A percentile compares a stretch with the other conserved stretches of the same genome.
These are phyloP conservation scores for Vitis hybrid DNA, from an alignment of 177 flowering plant genomes.

Conservation along the genomic window DNA sequence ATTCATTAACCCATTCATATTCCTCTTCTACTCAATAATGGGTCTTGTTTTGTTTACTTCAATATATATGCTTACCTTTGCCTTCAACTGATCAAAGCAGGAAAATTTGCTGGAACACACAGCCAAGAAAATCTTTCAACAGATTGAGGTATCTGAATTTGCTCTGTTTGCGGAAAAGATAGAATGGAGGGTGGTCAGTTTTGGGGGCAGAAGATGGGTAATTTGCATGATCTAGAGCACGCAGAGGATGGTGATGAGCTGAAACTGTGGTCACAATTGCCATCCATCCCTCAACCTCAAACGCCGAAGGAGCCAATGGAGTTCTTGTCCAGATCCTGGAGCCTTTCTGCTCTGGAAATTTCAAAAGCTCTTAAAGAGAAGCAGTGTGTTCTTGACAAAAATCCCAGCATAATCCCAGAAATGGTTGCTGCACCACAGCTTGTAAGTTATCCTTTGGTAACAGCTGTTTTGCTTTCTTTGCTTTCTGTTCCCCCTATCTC, in stretches of 20 bases:
- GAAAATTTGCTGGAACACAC: neutral
- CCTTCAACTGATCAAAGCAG: neutral
- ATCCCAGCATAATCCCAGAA: slow-evolving; percentile 28
- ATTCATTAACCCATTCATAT: neutral
- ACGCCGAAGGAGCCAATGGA: slow-evolving; percentile 95
- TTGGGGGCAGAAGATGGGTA: slow-evolving; percentile 25
- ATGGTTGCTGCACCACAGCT: slow-evolving; percentile 22
- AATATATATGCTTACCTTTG: neutral
- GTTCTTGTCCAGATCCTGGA: slow-evolving; percentile 91
- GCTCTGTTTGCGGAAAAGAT: neutral
- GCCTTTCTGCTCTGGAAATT: slow-evolving; percentile 79
- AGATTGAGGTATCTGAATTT: too few species aligned
- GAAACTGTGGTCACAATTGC: slow-evolving; percentile 21
- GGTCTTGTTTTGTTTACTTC: too few species aligned
- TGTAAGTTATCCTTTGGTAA: slow-evolving; percentile 25
- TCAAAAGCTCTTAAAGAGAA: slow-evolving; percentile 72
- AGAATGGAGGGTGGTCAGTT: slow-evolving; percentile 30
- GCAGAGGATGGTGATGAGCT: slow-evolving; percentile 40
- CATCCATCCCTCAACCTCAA: slow-evolving; percentile 71
- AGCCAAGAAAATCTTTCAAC: too few species aligned
- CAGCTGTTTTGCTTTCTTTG: neutral
- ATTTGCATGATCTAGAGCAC: slow-evolving; percentile 19
- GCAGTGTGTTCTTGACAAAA: slow-evolving; percentile 24
- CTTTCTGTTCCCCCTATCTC: neutral
- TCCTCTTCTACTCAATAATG: neutral